These are phyloP conservation scores for Carpinus fangiana DNA, from an alignment of 306 rosid species.

Conservation along the genomic window DNA sequence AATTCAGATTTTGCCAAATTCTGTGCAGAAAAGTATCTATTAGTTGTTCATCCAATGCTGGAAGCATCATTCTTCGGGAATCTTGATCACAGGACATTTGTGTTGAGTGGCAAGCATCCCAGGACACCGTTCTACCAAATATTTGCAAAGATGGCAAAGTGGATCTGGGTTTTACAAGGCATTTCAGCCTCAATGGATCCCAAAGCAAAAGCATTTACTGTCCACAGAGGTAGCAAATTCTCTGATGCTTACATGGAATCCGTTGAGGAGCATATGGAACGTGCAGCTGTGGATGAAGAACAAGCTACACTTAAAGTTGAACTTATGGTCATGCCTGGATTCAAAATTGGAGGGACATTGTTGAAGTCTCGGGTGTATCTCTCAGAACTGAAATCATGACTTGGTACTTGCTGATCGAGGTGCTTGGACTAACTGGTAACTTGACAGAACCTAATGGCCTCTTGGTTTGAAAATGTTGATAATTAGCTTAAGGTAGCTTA, in stretches of 20 bases:
- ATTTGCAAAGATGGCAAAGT: constrained; percentile 79
- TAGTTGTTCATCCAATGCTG: constrained; percentile 64
- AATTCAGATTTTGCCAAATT: constrained; percentile 70
- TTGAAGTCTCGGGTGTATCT: constrained; percentile 71
- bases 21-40: constrained; percentile 55
- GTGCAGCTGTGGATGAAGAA: constrained; percentile 24
- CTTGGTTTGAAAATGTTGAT: constrained; percentile 32
- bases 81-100: constrained; percentile 59
- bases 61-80: constrained; percentile 76
- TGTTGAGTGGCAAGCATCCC: constrained; percentile 68
- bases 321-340: constrained; percentile 87
- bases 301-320: constrained; percentile 39
- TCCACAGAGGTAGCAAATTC: constrained; percentile 53
- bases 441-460: constrained; percentile 32
- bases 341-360: constrained; percentile 48
- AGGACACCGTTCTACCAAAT: constrained; percentile 76
- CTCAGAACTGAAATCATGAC: constrained; percentile 23
- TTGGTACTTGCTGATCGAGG: constrained; percentile 30
- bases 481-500: constrained; percentile 20
- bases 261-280: constrained; percentile 42
- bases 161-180: constrained; percentile 71
- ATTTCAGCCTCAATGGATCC: constrained; percentile 54
- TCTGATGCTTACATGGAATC: constrained; percentile 70
- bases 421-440: constrained; percentile 37
- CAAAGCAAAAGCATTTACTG: constrained; percentile 51